Conservation (phyloP, 2,329 filamentous ascomycete genomes). For the Cladosporium sp. region DNA sequence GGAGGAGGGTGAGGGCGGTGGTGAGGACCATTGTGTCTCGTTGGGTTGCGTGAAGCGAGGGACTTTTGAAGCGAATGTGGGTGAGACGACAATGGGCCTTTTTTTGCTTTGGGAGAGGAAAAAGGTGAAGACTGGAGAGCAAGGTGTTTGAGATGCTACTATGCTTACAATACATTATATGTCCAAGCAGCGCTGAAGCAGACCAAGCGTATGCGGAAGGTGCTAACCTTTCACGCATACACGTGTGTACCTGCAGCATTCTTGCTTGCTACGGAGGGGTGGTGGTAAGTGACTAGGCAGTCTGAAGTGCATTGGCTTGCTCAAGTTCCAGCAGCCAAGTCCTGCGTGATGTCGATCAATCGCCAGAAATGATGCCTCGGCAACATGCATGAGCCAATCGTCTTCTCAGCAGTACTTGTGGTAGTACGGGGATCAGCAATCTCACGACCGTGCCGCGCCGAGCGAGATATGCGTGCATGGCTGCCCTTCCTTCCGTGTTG, state of each 20-base stretch:
- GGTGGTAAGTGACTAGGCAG: neutral
- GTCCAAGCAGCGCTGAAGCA: neutral
- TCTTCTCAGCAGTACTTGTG: neutral
- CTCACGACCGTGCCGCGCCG: neutral
- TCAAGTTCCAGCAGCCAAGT: constrained; percentile 1
- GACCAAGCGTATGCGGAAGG: neutral
- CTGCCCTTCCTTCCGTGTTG: neutral
- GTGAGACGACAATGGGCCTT: neutral
- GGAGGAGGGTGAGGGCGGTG: constrained; percentile 18
- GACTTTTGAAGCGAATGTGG: constrained; percentile 1
- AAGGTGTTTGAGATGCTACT: no score
- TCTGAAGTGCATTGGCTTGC: constrained; percentile 8
- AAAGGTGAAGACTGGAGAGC: no score
- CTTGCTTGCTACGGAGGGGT: constrained; percentile 7
- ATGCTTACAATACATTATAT: no score
- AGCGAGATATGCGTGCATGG: neutral
- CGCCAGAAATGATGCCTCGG: constrained; percentile 1
- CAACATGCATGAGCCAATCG: constrained; percentile 2
- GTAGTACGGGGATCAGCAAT: constrained; percentile 7
- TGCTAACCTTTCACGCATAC: constrained; percentile 1
- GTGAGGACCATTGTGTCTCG: constrained; percentile 19
- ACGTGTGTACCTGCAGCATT: constrained; percentile 5
- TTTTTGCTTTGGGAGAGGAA: no score
- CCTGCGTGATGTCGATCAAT: constrained; percentile 1
- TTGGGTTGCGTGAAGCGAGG: neutral